Evolutionary conservation across 208 protist species (phyloP).

Genomic region (Endotrypanum monterogeii): DNA sequence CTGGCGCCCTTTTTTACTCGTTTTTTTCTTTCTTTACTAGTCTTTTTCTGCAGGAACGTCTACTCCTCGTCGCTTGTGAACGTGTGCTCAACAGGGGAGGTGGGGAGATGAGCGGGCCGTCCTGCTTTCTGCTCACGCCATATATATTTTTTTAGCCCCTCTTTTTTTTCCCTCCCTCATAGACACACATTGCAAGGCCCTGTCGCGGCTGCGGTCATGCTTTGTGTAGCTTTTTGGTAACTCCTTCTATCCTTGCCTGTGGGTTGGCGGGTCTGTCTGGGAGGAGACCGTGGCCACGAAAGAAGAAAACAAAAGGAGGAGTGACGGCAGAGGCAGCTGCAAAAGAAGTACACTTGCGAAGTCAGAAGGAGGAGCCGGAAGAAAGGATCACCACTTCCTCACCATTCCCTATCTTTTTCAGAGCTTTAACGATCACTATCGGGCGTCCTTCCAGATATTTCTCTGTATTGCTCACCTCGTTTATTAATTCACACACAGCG

Average conservation of each 20-base stretch:
- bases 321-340: not conserved
- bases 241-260: not conserved
- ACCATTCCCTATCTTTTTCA: not conserved
- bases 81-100: not conserved
- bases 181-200: no score
- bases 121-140: not conserved
- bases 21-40: not conserved
- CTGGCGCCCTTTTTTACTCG: not conserved
- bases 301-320: not conserved
- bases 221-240: not conserved
- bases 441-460: not conserved
- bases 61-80: slow-evolving; percentile 6
- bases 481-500: not conserved
- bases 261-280: not conserved
- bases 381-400: not conserved
- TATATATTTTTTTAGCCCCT: not conserved
- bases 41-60: not conserved
- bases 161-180: no score
- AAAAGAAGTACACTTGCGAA: not conserved
- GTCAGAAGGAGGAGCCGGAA: no score
- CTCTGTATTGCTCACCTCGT: not conserved
- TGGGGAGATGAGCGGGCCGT: not conserved
- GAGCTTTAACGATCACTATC: not conserved
- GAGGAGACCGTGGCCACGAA: not conserved
- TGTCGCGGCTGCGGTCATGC: not conserved